Evolutionary conservation across 2,329 filamentous ascomycete genomes (phyloP).

Genomic region (Pestalotiopsis sp.): DNA sequence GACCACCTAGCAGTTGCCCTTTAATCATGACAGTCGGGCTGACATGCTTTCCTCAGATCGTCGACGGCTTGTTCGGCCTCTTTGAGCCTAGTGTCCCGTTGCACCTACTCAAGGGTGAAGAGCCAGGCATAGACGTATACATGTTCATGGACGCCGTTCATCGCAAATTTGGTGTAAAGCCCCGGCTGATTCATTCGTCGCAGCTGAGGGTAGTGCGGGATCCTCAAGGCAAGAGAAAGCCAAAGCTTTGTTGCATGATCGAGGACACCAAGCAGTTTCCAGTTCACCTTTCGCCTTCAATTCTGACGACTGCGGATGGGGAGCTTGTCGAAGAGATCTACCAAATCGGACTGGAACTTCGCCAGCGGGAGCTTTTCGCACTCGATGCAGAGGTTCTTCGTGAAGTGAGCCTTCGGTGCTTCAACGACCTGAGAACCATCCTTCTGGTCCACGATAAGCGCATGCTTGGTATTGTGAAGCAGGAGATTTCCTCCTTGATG

Average conservation of each 20-base stretch:
- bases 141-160: constrained; percentile 36
- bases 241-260: not conserved
- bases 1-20: not conserved
- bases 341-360: constrained; percentile 21
- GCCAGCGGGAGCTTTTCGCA: constrained; percentile 37
- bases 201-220: constrained; percentile 35
- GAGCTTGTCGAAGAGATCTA: not conserved
- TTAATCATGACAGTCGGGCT: not conserved
- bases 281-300: not conserved
- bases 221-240: not conserved
- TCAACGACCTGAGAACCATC: constrained; percentile 44
- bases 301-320: not conserved
- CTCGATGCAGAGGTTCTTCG: constrained; percentile 34
- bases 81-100: constrained; percentile 33
- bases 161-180: constrained; percentile 29
- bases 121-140: constrained; percentile 40
- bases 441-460: constrained; percentile 45
- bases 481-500: constrained; percentile 34
- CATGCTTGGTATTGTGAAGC: constrained; percentile 40
- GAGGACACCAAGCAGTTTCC: not conserved
- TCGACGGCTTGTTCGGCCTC: constrained; percentile 18
- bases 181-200: constrained; percentile 35
- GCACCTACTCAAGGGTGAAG: constrained; percentile 40
- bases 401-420: constrained; percentile 38
- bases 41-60: not conserved